phyloP scores from a whole-genome alignment of 2,329 filamentous ascomycete species.

The Sporothrix schenckii region DNA sequence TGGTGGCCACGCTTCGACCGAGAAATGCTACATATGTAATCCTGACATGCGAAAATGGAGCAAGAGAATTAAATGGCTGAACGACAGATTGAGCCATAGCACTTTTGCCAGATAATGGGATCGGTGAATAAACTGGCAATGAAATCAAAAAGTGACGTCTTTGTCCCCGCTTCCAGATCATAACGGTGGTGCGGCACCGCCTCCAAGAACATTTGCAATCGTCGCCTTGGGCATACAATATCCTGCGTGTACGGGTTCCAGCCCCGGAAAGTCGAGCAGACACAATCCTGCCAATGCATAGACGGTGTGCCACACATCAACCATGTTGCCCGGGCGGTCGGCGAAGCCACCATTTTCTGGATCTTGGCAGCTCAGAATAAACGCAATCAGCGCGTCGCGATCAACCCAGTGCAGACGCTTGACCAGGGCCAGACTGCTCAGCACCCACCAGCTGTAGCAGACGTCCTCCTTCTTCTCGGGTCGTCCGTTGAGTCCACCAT shows the following conservation, averaged over 20 bases:
- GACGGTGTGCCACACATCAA: conserved; percentile 93
- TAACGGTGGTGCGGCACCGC: conserved; percentile 40
- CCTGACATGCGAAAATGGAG: neutral
- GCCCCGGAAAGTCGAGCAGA: conserved; percentile 73
- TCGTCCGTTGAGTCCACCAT: conserved; percentile 87
- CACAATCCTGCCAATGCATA: conserved; percentile 90
- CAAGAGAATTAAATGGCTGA: neutral
- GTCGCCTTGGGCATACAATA: conserved; percentile 80
- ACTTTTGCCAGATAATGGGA: neutral
- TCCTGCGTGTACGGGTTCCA: conserved; percentile 81
- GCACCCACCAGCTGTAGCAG: conserved; percentile 99
- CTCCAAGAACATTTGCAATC: conserved; percentile 60
- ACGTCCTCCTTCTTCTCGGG: conserved; percentile 96
- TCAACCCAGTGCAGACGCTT: conserved; percentile 91
- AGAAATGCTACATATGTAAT: neutral
- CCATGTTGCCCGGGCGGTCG: conserved; percentile 89
- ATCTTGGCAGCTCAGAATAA: conserved; percentile 90
- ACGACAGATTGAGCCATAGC: neutral
- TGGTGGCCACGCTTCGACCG: neutral
- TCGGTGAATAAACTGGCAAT: conserved; percentile 5
- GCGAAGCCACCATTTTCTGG: conserved; percentile 80
- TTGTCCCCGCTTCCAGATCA: neutral
- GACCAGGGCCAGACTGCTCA: conserved; percentile 89
- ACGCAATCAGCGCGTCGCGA: conserved; percentile 71
- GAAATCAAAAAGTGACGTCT: neutral